A percentile compares a stretch with the other conserved stretches of the same genome.
These are phyloP conservation scores for Citeromyces hawaiiensis DNA, from an alignment of 1,139 yeast genomes.

Conservation along the genomic window DNA sequence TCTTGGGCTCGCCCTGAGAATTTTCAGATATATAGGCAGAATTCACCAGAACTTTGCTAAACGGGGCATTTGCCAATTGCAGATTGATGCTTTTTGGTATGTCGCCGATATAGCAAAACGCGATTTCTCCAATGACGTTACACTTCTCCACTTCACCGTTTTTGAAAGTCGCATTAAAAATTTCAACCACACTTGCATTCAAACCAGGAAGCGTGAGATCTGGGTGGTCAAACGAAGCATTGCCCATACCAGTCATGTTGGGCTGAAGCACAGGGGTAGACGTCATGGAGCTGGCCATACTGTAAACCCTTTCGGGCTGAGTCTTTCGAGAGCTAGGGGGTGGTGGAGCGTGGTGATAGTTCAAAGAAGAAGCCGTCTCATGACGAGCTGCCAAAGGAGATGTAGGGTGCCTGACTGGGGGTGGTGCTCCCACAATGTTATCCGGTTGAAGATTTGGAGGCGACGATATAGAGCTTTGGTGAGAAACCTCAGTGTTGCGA, in stretches of 20 bases:
- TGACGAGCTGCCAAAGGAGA: too few species aligned
- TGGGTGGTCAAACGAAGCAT: constrained; percentile 30
- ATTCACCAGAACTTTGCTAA: constrained; percentile 25
- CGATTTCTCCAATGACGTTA: constrained; percentile 68
- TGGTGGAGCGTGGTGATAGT: constrained; percentile 4
- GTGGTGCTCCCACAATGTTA: too few species aligned
- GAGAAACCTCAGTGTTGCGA: too few species aligned
- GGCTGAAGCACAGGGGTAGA: constrained; percentile 17
- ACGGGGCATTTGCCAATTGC: constrained; percentile 5
- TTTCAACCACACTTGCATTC: constrained; percentile 70
- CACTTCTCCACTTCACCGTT: constrained; percentile 49
- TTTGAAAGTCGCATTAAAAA: constrained; percentile 58
- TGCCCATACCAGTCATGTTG: constrained; percentile 2
- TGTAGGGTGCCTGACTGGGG: too few species aligned
- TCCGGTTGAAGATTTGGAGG: too few species aligned
- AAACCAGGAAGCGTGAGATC: constrained; percentile 45
- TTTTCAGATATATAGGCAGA: constrained; percentile 26
- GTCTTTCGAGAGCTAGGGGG: constrained; percentile 7
- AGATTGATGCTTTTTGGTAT: constrained; percentile 15
- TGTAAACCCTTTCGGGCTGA: constrained; percentile 11
- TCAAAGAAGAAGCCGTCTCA: too few species aligned
- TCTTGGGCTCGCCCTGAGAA: constrained; percentile 11
- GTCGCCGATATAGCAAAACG: constrained; percentile 42
- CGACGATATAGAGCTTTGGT: too few species aligned
- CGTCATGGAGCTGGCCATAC: constrained; percentile 15